Evolutionary conservation across 495 filamentous ascomycete genomes (phyloP).

Genomic region (Aspergillus saccharolyticus): DNA sequence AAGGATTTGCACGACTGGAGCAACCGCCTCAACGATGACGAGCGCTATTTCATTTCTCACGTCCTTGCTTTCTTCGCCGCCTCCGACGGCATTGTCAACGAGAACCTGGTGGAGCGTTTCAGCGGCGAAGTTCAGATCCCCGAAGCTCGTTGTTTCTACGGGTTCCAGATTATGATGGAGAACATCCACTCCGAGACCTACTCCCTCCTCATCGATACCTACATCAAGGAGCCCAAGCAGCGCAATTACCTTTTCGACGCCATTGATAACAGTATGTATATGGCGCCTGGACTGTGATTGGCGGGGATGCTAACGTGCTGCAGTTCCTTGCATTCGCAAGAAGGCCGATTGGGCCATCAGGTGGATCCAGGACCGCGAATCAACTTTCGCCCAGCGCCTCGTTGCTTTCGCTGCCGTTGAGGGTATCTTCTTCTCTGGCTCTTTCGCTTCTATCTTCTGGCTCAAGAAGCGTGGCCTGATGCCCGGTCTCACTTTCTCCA

Average conservation of each 20-base stretch:
- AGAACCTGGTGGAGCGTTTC: constrained; percentile 98
- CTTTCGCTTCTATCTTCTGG: constrained; percentile 99
- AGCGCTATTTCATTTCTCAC: constrained; percentile 96
- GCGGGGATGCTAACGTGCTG: constrained; percentile 24
- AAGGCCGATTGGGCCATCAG: constrained; percentile 97
- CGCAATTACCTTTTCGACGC: constrained; percentile 94
- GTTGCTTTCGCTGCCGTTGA: constrained; percentile 97
- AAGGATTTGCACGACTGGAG: constrained; percentile 99
- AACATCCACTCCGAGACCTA: constrained; percentile 99
- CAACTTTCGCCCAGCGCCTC: constrained; percentile 91
- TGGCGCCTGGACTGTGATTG: neutral
- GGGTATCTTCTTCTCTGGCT: constrained; percentile 99
- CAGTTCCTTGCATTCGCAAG: constrained; percentile 89
- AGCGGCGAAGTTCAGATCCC: constrained; percentile 95
- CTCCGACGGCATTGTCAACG: constrained; percentile 99
- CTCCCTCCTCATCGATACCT: constrained; percentile 98
- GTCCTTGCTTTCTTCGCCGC: constrained; percentile 99
- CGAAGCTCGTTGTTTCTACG: constrained; percentile 99
- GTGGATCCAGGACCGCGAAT: constrained; percentile 90
- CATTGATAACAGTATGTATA: constrained; percentile 81
- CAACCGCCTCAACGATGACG: constrained; percentile 92
- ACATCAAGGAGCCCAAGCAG: constrained; percentile 98
- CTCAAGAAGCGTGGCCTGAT: constrained; percentile 99
- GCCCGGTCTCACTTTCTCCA: constrained; percentile 97
- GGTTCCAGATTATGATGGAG: constrained; percentile 99